Percentiles rank a stretch among this genome's conserved stretches.
These are phyloP conservation scores for Globisporangium okanoganense DNA, from an alignment of 352 stramenopile genomes.

Conservation along the genomic window DNA sequence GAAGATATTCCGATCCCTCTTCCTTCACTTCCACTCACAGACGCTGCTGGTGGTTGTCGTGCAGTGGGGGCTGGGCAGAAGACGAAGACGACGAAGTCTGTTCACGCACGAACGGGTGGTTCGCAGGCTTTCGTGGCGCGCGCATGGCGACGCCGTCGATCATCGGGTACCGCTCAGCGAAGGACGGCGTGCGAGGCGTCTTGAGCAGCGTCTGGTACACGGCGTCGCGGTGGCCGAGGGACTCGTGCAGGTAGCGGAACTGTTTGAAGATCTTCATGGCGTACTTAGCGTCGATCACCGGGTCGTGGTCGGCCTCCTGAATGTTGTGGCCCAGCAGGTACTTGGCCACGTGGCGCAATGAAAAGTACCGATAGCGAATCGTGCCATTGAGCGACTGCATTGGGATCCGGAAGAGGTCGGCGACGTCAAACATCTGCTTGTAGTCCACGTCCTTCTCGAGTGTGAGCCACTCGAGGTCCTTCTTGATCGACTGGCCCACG, in stretches of 20 bases:
- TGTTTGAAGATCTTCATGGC: slow-evolving; percentile 90
- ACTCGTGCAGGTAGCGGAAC: slow-evolving; percentile 80
- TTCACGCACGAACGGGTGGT: slow-evolving; percentile 33
- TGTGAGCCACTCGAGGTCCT: slow-evolving; percentile 89
- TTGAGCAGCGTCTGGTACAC: slow-evolving; percentile 81
- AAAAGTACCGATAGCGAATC: slow-evolving; percentile 84
- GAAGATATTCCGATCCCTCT: no score
- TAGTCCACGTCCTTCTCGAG: slow-evolving; percentile 84
- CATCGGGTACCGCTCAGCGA: slow-evolving; percentile 74
- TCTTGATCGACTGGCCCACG: slow-evolving; percentile 91
- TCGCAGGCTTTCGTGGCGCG: slow-evolving; percentile 51
- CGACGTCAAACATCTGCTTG: slow-evolving; percentile 81
- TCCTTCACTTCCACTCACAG: slow-evolving; percentile 1
- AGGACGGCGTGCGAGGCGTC: slow-evolving; percentile 80
- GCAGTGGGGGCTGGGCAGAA: not conserved
- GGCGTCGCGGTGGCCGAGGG: slow-evolving; percentile 62
- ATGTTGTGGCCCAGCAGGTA: slow-evolving; percentile 79
- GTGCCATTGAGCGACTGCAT: slow-evolving; percentile 70
- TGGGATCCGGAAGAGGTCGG: slow-evolving; percentile 77
- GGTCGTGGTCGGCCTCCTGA: slow-evolving; percentile 81
- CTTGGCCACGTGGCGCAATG: slow-evolving; percentile 78
- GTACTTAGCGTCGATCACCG: slow-evolving; percentile 82
- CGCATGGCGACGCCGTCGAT: slow-evolving; percentile 85
- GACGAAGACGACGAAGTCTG: not conserved
- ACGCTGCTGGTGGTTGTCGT: slow-evolving; percentile 5